Conservation (phyloP, 2,329 filamentous ascomycete species). For the Beauveria caledonica region DNA sequence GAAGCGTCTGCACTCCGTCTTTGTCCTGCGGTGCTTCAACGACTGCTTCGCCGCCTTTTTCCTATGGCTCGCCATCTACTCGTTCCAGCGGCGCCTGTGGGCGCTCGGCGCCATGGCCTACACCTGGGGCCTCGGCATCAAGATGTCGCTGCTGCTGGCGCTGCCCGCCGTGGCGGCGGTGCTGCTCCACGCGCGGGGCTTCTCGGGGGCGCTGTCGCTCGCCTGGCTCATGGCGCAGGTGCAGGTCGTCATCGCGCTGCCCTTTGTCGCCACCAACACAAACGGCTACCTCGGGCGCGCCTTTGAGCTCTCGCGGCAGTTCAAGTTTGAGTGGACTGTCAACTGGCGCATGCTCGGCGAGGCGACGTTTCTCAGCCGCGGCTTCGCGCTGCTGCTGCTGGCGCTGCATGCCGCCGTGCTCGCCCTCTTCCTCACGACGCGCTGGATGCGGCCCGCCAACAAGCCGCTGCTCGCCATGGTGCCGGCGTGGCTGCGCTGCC, state of each 20-base stretch:
- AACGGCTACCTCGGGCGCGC: conserved; percentile 70
- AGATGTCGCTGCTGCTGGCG: conserved; percentile 84
- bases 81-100: conserved; percentile 69
- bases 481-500: conserved; percentile 31
- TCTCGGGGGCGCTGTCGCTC: conserved; percentile 56
- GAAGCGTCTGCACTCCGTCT: conserved; percentile 90
- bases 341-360: conserved; percentile 97
- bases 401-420: conserved; percentile 59
- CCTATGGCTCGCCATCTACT: conserved; percentile 72
- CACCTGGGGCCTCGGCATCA: conserved; percentile 76
- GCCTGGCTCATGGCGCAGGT: conserved; percentile 65
- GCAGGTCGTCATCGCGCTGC: conserved; percentile 59
- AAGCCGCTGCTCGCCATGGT: conserved; percentile 49
- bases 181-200: conserved; percentile 64
- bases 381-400: conserved; percentile 62
- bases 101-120: conserved; percentile 64
- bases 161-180: conserved; percentile 74
- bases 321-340: conserved; percentile 97
- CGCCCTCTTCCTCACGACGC: conserved; percentile 52
- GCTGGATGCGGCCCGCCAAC: conserved; percentile 65
- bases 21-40: conserved; percentile 88
- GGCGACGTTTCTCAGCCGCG: conserved; percentile 60
- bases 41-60: conserved; percentile 83
- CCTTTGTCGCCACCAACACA: conserved; percentile 61
- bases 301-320: conserved; percentile 85